Conservation (phyloP, 2,329 filamentous ascomycete genomes). For the Ascochyta pisi region DNA sequence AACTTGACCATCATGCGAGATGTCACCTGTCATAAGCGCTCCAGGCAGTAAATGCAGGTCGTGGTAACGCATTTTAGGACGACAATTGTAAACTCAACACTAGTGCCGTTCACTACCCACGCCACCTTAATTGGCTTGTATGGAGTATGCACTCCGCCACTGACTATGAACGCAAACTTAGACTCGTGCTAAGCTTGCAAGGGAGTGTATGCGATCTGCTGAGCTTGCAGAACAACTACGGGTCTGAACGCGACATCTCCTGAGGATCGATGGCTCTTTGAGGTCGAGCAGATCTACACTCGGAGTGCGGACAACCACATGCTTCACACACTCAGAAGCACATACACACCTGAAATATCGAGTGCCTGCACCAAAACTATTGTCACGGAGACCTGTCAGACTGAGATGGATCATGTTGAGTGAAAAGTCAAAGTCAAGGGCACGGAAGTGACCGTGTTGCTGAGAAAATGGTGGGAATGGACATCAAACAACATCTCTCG, state of each 20-base stretch:
- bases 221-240: not conserved
- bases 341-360: not conserved
- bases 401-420: not conserved
- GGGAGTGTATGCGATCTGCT: too few relatives aligned
- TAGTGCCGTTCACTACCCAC: too few relatives aligned
- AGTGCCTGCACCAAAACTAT: not conserved
- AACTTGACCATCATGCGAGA: too few relatives aligned
- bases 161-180: too few relatives aligned
- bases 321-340: slow-evolving; percentile 1
- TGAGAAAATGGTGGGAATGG: not conserved
- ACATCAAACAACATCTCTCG: slow-evolving; percentile 4
- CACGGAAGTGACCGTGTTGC: not conserved
- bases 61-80: too few relatives aligned
- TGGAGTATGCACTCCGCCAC: too few relatives aligned
- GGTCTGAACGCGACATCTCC: not conserved
- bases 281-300: not conserved
- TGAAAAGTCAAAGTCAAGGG: slow-evolving; percentile 3
- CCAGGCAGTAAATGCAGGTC: too few relatives aligned
- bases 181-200: too few relatives aligned
- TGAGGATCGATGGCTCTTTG: slow-evolving; percentile 2
- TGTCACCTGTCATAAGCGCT: too few relatives aligned
- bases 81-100: too few relatives aligned
- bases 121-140: too few relatives aligned
- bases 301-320: slow-evolving; percentile 2
- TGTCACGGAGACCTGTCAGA: slow-evolving; percentile 2